Evolutionary conservation across 352 stramenopile genomes (phyloP).

Genomic region (Phytophthora chlamydospora): DNA sequence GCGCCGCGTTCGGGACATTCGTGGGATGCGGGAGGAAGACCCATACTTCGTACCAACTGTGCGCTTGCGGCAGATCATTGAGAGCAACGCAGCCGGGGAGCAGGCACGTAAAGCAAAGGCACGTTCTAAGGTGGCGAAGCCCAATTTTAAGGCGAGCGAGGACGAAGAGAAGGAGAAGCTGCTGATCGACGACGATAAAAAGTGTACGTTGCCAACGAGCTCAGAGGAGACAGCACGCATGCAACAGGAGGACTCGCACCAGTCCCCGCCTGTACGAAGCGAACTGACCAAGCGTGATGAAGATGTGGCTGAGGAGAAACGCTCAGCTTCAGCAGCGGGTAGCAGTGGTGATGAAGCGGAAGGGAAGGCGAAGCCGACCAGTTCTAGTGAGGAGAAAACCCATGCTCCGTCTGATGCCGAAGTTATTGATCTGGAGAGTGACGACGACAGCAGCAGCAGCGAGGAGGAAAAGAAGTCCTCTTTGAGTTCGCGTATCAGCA

Average conservation of each 20-base stretch:
- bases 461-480: conserved; percentile 4
- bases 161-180: background rate
- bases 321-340: background rate
- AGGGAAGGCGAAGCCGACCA: background rate
- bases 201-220: background rate
- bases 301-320: conserved; percentile 7
- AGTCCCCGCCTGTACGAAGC: conserved; percentile 8
- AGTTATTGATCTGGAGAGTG: conserved; percentile 19
- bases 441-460: conserved; percentile 8
- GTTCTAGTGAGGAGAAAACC: conserved; percentile 8
- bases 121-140: background rate
- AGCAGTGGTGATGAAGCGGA: conserved; percentile 8
- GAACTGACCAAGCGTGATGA: conserved; percentile 26
- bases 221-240: conserved; percentile 26
- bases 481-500: conserved; percentile 6
- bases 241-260: conserved; percentile 35
- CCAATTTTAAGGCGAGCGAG: background rate
- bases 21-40: conserved; percentile 72
- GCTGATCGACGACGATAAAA: background rate
- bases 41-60: conserved; percentile 46
- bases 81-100: conserved; percentile 39
- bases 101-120: conserved; percentile 1
- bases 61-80: conserved; percentile 48
- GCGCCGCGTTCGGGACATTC: conserved; percentile 66
- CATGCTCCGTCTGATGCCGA: background rate